A percentile compares a stretch with the other conserved stretches of the same genome.
Conservation (phyloP, 192 early-diverging fungal genomes). For the Tieghemiomyces parasiticus region DNA sequence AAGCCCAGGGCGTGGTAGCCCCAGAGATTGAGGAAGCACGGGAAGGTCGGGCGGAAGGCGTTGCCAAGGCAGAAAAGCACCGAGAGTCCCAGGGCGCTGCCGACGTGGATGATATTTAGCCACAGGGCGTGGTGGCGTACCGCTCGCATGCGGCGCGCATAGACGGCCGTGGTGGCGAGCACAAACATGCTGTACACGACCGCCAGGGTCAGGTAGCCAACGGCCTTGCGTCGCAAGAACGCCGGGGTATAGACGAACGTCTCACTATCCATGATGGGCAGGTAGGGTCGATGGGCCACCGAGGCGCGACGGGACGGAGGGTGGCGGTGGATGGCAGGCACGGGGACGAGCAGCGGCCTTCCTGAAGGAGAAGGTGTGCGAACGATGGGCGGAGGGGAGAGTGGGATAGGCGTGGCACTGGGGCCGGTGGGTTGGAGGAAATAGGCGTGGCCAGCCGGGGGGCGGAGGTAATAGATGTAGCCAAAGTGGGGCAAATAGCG, state of each 20-base stretch:
- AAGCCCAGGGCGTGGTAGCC: neutral
- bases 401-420: too few relatives aligned
- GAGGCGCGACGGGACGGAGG: too few relatives aligned
- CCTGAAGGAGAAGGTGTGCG: too few relatives aligned
- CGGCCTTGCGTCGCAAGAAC: neutral
- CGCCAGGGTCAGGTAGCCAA: neutral
- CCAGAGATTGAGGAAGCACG: conserved; percentile 9
- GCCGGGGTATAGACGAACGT: neutral
- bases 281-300: too few relatives aligned
- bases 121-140: neutral
- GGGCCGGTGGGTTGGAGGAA: too few relatives aligned
- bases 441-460: too few relatives aligned
- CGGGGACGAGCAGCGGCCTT: too few relatives aligned
- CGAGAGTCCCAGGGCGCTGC: neutral
- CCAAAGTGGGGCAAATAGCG: too few relatives aligned
- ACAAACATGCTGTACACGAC: conserved; percentile 5
- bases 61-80: neutral
- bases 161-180: neutral
- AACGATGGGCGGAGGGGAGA: too few relatives aligned
- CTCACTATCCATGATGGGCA: neutral
- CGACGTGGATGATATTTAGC: conserved; percentile 3
- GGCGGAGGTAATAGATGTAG: too few relatives aligned
- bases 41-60: conserved; percentile 3
- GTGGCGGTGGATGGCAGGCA: too few relatives aligned
- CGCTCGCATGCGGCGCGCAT: neutral